phyloP scores from a whole-genome alignment of 352 stramenopile species.

The Pythium aristosporum region DNA sequence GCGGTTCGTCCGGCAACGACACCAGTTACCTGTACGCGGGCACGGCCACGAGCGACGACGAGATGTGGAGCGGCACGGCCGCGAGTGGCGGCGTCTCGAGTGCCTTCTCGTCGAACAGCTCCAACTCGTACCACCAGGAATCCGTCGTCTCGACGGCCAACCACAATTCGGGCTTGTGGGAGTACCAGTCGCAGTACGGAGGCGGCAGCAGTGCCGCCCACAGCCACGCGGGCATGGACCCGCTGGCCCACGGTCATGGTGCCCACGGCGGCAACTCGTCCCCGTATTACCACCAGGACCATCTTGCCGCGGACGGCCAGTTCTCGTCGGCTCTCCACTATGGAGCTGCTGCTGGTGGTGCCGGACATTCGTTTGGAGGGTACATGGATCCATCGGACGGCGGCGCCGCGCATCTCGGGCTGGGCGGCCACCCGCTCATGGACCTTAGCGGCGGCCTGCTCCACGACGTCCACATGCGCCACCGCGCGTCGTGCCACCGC shows the following conservation, averaged over 20 bases:
- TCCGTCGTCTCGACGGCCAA: constrained; percentile 12
- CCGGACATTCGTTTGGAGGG: constrained; percentile 14
- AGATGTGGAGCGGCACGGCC: constrained; percentile 21
- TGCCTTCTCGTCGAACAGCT: constrained; percentile 13
- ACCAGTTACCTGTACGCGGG: constrained; percentile 25
- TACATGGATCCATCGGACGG: constrained; percentile 25
- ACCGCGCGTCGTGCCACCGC: constrained; percentile 84
- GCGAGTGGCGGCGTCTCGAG: constrained; percentile 13
- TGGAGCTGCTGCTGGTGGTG: constrained; percentile 6
- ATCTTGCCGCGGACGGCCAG: constrained; percentile 15
- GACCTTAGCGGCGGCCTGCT: constrained; percentile 14
- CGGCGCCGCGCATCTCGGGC: constrained; percentile 9
- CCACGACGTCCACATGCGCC: constrained; percentile 51
- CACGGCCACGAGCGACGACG: constrained; percentile 12
- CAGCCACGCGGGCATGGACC: constrained; percentile 7
- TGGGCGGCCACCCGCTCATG: constrained; percentile 18
- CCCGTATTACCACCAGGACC: constrained; percentile 19
- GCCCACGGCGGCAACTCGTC: constrained; percentile 7
- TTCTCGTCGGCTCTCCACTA: constrained; percentile 19
- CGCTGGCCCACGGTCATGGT: background rate
- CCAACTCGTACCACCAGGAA: constrained; percentile 24
- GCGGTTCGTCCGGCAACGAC: constrained; percentile 10
- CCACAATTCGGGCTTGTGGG: constrained; percentile 10
- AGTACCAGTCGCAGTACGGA: constrained; percentile 23
- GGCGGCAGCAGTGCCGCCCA: background rate